Evolutionary conservation across 371 early-diverging fungal genomes (phyloP).

Genomic region (Sporodiniella umbellata): DNA sequence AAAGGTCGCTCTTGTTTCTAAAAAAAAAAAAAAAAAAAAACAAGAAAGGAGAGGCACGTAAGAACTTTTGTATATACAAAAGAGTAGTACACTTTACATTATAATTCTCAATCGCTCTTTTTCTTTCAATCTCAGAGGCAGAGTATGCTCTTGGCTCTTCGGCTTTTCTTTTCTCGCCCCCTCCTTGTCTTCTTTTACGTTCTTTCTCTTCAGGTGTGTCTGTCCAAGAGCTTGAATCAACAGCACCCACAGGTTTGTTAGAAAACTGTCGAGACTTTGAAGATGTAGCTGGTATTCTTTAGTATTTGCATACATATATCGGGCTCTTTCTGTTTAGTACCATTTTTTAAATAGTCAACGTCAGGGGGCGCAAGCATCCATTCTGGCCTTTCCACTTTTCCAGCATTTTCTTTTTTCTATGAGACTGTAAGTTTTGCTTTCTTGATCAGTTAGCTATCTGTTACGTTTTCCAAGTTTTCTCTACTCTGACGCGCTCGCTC

Average conservation of each 20-base stretch:
- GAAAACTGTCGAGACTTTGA: conserved; percentile 34
- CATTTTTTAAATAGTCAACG: conserved; percentile 45
- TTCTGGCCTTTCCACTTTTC: conserved; percentile 49
- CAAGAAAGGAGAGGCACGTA: background rate
- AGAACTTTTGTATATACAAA: conserved; percentile 1
- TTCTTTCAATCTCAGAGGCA: conserved; percentile 12
- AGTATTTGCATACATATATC: background rate
- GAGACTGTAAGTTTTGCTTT: too few relatives aligned
- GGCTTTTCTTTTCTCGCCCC: conserved; percentile 14
- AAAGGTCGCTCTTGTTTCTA: conserved; percentile 39
- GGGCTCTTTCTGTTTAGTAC: conserved; percentile 28
- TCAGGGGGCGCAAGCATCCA: conserved; percentile 74
- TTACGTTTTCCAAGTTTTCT: conserved; percentile 39
- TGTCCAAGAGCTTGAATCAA: conserved; percentile 58
- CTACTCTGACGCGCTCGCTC: conserved; percentile 26
- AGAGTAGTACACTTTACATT: conserved; percentile 17
- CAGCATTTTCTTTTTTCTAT: conserved; percentile 15
- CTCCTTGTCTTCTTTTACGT: conserved; percentile 22
- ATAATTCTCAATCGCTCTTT: conserved; percentile 19
- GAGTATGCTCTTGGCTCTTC: conserved; percentile 8
- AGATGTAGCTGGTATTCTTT: conserved; percentile 15
- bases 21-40: too few relatives aligned
- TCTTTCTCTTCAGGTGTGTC: conserved; percentile 61
- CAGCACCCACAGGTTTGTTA: conserved; percentile 19
- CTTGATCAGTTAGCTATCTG: background rate